phyloP scores from a whole-genome alignment of 148 eudicot species.

The Talinum fruticosum region DNA sequence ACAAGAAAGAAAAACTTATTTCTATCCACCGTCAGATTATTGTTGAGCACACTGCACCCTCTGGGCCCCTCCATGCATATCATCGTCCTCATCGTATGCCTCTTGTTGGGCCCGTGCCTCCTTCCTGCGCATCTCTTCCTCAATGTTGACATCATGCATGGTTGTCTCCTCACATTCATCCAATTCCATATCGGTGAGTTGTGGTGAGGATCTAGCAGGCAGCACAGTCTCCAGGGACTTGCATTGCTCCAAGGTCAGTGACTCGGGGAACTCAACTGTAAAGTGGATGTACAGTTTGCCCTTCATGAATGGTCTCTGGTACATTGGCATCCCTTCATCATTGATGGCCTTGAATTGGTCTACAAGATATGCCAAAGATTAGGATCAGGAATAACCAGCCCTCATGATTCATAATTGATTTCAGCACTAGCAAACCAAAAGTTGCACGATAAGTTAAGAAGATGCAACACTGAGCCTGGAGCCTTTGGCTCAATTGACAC shows the following conservation, averaged over 20 bases:
- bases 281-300: conserved; percentile 73
- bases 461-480: not conserved
- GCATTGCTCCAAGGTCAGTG: conserved; percentile 43
- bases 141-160: conserved; percentile 63
- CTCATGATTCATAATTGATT: not conserved
- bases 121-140: conserved; percentile 70
- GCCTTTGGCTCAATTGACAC: no score
- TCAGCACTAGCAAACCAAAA: not conserved
- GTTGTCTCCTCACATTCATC: conserved; percentile 82
- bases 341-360: conserved; percentile 69
- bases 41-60: conserved; percentile 88
- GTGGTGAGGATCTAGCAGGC: conserved; percentile 39
- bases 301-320: conserved; percentile 78
- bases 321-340: conserved; percentile 77
- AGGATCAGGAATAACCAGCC: not conserved
- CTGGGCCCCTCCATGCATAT: conserved; percentile 54
- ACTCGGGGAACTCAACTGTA: conserved; percentile 62
- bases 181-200: conserved; percentile 60
- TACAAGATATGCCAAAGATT: conserved; percentile 13
- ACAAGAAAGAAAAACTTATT: not conserved
- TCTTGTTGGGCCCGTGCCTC: conserved; percentile 53
- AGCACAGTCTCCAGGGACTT: conserved; percentile 51
- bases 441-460: not conserved
- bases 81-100: conserved; percentile 68
- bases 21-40: conserved; percentile 20